These are phyloP conservation scores for Colletotrichum somersetense DNA, from an alignment of 2,329 filamentous ascomycete genomes.

Conservation along the genomic window DNA sequence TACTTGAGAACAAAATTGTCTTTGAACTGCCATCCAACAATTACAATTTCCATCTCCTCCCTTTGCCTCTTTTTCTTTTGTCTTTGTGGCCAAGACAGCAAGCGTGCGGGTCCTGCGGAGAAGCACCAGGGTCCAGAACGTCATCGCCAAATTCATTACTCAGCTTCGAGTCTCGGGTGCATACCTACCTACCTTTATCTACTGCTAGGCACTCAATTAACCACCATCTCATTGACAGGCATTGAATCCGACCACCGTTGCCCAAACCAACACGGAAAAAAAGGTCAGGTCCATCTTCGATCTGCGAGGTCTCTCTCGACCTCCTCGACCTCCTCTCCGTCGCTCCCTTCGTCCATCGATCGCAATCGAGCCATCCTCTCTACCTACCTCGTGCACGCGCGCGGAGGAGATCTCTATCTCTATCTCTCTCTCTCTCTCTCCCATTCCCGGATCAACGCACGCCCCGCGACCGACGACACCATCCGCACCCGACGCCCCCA, in stretches of 20 bases:
- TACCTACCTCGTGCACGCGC: background rate
- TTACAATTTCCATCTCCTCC: background rate
- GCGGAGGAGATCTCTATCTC: background rate
- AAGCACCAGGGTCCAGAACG: slow-evolving; percentile 1
- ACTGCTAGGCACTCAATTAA: background rate
- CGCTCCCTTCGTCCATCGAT: background rate
- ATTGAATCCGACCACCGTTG: background rate
- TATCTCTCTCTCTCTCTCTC: too few species aligned
- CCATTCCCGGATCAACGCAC: slow-evolving; percentile 27
- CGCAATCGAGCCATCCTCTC: background rate
- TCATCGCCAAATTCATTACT: background rate
- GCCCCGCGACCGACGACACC: slow-evolving; percentile 32
- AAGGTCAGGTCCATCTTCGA: background rate
- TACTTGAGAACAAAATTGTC: background rate
- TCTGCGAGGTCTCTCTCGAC: background rate
- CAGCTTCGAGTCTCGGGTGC: background rate
- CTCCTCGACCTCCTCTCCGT: background rate
- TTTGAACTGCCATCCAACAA: background rate
- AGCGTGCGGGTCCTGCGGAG: slow-evolving; percentile 13
- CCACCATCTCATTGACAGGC: slow-evolving; percentile 7
- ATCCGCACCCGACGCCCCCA: background rate
- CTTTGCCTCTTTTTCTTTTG: background rate
- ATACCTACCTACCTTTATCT: too few species aligned
- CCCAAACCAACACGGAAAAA: background rate
- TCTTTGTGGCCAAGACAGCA: background rate